Base-by-base conservation (phyloP, 805 yeast species). In the Candida hispaniensis region DNA sequence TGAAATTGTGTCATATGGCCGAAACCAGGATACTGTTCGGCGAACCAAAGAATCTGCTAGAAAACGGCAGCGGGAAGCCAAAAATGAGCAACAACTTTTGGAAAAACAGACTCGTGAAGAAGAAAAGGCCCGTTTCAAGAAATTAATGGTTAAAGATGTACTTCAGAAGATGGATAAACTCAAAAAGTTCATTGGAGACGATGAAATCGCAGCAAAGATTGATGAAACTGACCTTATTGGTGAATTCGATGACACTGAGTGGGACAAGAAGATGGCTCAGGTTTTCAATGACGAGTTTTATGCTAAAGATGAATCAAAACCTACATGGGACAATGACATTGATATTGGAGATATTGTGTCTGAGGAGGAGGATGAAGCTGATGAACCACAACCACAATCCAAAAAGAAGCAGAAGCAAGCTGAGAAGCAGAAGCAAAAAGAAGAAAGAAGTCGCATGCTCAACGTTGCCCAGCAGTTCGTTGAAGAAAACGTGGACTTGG, bases 1-100 rank as follows among this genome's bases (percentile, higher is more conserved):
- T 0, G 95, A 88, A 50, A 81, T 91, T 55, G 78, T 86, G 12
- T 78, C 93, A 11, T 91, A 88, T 61, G 96, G 97, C 2, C 83
- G 98, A 69, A 55, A 53, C 43, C 95, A 85, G 58, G 93, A 91
- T 14, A 83, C 97, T 0, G 66, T 85, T 51, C 75, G 98, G 61
- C 69, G 98, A 52, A 73, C 78, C 13, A 75, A 73, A 34, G 67
- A 75, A 41, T 72, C 75, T 46, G 56, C 79, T 8, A 72, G 98
- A 48, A 83, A 83, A 63, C 73, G 76, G 56, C 77, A 76, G 56
- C 75, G 97, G 62, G 82, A 81, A 26, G 70, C 67, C 52, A 72
- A 75, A 55, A 68, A 62, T 30, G 78, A 72, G 27, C 66, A 60
- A 30, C 70, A 66, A 39, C 60, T 56, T 26, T 59, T 66, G 44